A percentile compares a stretch with the other conserved stretches of the same genome.
These are phyloP conservation scores for Porodaedalea pini DNA, from an alignment of 1,284 basidiomycete genomes.

Conservation along the genomic window DNA sequence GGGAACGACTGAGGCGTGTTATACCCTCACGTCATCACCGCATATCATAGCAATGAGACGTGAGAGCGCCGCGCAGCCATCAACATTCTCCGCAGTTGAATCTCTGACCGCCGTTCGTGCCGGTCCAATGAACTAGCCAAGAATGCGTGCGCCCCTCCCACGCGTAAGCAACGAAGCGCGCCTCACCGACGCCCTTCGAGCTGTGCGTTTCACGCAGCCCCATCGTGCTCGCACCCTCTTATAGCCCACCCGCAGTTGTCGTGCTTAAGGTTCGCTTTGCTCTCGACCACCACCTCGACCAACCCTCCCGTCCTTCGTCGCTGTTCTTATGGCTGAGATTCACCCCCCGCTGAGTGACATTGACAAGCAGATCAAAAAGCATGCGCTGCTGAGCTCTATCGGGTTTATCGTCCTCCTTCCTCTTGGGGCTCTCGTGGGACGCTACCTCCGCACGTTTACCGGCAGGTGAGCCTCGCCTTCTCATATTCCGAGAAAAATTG, in stretches of 20 bases:
- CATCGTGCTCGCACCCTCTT: slow-evolving; percentile 4
- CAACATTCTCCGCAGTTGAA: slow-evolving; percentile 13
- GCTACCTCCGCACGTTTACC: slow-evolving; percentile 51
- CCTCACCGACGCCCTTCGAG: slow-evolving; percentile 8
- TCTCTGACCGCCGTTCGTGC: slow-evolving; percentile 13
- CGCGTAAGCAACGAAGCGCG: slow-evolving; percentile 3
- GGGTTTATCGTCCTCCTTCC: slow-evolving; percentile 62
- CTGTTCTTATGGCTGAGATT: slow-evolving; percentile 4
- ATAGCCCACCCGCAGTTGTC: background rate
- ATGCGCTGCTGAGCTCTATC: slow-evolving; percentile 49
- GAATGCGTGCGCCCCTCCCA: slow-evolving; percentile 12
- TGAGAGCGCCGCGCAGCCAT: background rate
- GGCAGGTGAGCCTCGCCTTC: slow-evolving; percentile 33
- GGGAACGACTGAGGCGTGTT: too few relatives aligned
- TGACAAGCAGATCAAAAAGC: slow-evolving; percentile 35
- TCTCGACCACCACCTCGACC: too few relatives aligned
- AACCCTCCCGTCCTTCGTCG: slow-evolving; percentile 1
- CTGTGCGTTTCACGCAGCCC: background rate
- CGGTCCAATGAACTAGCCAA: slow-evolving; percentile 5
- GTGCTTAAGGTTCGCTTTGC: background rate
- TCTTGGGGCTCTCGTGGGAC: slow-evolving; percentile 52
- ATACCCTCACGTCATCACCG: background rate
- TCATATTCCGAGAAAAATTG: background rate
- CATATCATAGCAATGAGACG: background rate
- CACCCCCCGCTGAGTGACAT: background rate